A percentile compares a stretch with the other conserved stretches of the same genome.
These are phyloP conservation scores for Cylindrotheca fusiformis DNA, from an alignment of 108 stramenopile species.

Conservation along the genomic window DNA sequence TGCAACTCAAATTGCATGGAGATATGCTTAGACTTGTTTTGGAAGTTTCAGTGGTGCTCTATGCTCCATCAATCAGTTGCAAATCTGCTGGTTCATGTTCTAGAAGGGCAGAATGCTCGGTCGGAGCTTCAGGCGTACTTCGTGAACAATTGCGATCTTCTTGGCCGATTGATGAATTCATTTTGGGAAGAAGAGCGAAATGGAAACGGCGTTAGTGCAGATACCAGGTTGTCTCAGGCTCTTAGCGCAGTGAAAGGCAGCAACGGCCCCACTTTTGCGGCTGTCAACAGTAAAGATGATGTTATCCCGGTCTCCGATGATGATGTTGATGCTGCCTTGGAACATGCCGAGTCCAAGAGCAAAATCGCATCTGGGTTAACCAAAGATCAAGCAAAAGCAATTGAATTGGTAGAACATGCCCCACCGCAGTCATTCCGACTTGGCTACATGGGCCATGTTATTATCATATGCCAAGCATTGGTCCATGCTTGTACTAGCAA, in stretches of 20 bases:
- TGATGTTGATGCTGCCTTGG: not conserved
- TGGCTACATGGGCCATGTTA: slow-evolving; percentile 95
- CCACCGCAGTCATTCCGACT: slow-evolving; percentile 49
- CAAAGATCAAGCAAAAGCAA: not conserved
- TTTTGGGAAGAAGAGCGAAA: slow-evolving; percentile 37
- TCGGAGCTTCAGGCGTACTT: slow-evolving; percentile 85
- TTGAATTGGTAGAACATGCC: slow-evolving; percentile 6
- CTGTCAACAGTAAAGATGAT: not conserved
- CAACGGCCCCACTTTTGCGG: not conserved
- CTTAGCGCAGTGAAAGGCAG: not conserved
- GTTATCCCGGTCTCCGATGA: slow-evolving; percentile 7
- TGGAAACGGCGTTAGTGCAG: not conserved
- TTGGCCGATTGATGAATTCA: slow-evolving; percentile 86
- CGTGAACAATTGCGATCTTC: slow-evolving; percentile 66
- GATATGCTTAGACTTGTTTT: slow-evolving; percentile 88
- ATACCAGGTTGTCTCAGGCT: not conserved
- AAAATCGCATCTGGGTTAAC: not conserved
- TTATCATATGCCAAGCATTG: slow-evolving; percentile 92
- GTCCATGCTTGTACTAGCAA: slow-evolving; percentile 74
- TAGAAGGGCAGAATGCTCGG: slow-evolving; percentile 76
- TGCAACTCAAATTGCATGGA: slow-evolving; percentile 67
- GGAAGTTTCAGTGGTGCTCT: slow-evolving; percentile 91
- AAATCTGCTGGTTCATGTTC: slow-evolving; percentile 88
- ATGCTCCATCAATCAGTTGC: slow-evolving; percentile 95
- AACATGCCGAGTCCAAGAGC: not conserved